Conservation (phyloP, 2,329 filamentous ascomycete species). For the Ceratocystis huliohia region DNA sequence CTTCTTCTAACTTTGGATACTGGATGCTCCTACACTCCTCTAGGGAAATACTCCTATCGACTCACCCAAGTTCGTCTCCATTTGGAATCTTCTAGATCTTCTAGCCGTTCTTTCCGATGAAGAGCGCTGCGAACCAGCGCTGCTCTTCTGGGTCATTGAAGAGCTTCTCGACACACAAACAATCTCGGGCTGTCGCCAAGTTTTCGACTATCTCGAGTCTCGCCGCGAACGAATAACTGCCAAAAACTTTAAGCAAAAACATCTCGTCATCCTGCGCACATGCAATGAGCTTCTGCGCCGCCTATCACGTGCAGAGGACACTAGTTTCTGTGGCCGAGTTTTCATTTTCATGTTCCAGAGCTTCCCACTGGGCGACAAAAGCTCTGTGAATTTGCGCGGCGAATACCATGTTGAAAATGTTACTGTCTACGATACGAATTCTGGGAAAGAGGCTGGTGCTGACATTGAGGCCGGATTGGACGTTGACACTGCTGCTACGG, state of each 20-base stretch:
- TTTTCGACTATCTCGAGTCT: constrained; percentile 93
- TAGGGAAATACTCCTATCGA: constrained; percentile 61
- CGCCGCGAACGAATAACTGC: constrained; percentile 77
- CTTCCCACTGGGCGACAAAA: constrained; percentile 91
- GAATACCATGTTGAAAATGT: constrained; percentile 95
- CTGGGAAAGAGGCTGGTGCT: constrained; percentile 25
- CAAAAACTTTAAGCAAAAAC: constrained; percentile 68
- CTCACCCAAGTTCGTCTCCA: constrained; percentile 61
- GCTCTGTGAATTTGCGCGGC: constrained; percentile 88
- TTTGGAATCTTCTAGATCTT: constrained; percentile 92
- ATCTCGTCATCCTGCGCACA: constrained; percentile 76
- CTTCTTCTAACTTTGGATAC: too few relatives aligned
- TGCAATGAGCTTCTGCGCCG: constrained; percentile 93
- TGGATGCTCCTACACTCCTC: constrained; percentile 7
- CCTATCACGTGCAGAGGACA: constrained; percentile 89
- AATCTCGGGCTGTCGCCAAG: constrained; percentile 74
- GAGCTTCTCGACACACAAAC: constrained; percentile 94
- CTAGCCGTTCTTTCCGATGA: constrained; percentile 78
- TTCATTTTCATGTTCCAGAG: constrained; percentile 99
- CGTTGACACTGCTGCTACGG: constrained; percentile 22
- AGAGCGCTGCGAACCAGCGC: constrained; percentile 61
- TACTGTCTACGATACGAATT: constrained; percentile 61
- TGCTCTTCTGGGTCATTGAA: constrained; percentile 84
- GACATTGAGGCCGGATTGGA: constrained; percentile 22
- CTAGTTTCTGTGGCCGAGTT: constrained; percentile 90